Base-by-base conservation (phyloP, 352 stramenopile genomes). In the Globisporangium barbulae region DNA sequence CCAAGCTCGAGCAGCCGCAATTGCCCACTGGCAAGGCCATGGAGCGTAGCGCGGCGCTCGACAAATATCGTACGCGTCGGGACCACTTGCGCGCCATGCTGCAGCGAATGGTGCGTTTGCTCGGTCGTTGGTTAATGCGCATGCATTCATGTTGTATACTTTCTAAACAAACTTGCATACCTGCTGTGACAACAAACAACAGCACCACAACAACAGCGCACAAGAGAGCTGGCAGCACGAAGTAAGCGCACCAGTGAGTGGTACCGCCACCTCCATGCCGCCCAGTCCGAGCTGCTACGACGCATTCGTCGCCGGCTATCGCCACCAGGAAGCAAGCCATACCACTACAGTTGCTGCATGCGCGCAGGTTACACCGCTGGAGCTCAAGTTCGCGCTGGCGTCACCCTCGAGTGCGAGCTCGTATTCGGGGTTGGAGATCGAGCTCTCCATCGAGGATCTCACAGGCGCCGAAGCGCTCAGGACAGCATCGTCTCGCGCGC, bases 61-160 rank as follows among this genome's bases (percentile, higher is more conserved):
- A 81, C 65, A 76, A 65, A 45, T 74, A 83, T 53, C 72, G 71
- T 47, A 61, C 56, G 31, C 75, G 72, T 5, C 72, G 75, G 17
- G 70, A 83, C 35, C 62, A 74, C 37, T 58, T 83, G 50, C 73
- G 75, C 21, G 25, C 30, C 12, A 41, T 66, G 41, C 61, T 66
- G 52, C 52, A 53, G 50, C 35, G 28, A 61, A 45, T 42, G 49
- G 48, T 59, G 42, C 30, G 48, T 35, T 28, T 13, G n/a, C 19
- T 37, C 25, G 2, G 25, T 28, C 39, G 31, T 57, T n/a, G 35
- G 35, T 1, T 41, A 12, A 9, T 41, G 35, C 35, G 35, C 9
- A 41, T 41, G 12, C 15, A 15, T 41, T 12, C 35, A 41, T 41
- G 35, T 15, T 41, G 35, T 15, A 1, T 41, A 5, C 41, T 15